A percentile compares a stretch with the other conserved stretches of the same genome.
Evolutionary conservation across 257 asterid species (phyloP).

Genomic region (Jasminum sambac): DNA sequence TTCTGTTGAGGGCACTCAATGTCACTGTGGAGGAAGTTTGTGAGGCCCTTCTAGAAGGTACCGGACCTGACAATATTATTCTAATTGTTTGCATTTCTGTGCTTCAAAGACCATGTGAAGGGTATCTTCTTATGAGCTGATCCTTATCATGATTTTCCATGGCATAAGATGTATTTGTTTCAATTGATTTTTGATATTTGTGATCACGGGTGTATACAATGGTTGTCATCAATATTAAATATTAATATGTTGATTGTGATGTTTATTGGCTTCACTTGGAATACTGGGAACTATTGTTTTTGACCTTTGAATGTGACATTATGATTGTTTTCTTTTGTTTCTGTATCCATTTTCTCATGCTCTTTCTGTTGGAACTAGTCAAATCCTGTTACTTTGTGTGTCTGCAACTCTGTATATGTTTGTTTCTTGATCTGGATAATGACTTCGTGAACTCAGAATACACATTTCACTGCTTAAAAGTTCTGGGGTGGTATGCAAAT

Average conservation of each 20-base stretch:
- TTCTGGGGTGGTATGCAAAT: background rate
- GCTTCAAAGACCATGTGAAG: slow-evolving; percentile 7
- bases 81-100: slow-evolving; percentile 11
- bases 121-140: background rate
- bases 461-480: background rate
- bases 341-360: background rate
- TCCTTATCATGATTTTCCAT: slow-evolving; percentile 15
- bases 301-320: background rate
- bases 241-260: background rate
- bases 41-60: slow-evolving; percentile 91
- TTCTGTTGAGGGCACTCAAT: slow-evolving; percentile 80
- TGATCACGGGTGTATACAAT: background rate
- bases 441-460: background rate
- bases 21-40: slow-evolving; percentile 96
- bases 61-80: background rate
- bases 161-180: slow-evolving; percentile 18
- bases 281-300: background rate
- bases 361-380: background rate
- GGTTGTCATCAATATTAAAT: background rate
- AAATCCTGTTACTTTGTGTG: background rate
- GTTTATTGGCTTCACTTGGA: background rate
- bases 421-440: background rate
- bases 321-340: background rate
- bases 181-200: slow-evolving; percentile 15
- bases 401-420: no score